These are phyloP conservation scores for Colletotrichum karsti DNA, from an alignment of 2,329 filamentous ascomycete species.

Conservation along the genomic window DNA sequence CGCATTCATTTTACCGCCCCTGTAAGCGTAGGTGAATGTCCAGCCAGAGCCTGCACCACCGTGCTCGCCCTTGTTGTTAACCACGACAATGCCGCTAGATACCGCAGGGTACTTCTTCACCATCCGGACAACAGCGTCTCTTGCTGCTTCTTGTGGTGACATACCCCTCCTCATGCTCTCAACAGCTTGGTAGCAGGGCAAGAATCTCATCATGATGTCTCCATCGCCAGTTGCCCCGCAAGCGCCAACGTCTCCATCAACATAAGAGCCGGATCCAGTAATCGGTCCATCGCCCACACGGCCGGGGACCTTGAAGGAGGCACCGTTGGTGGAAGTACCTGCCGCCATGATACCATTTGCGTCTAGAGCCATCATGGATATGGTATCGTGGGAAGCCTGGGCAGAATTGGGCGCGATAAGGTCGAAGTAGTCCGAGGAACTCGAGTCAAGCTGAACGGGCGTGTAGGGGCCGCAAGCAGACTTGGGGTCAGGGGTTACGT, in stretches of 20 bases:
- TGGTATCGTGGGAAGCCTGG: constrained; percentile 58
- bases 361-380: constrained; percentile 59
- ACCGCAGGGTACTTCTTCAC: constrained; percentile 54
- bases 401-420: constrained; percentile 28
- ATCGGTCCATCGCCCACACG: constrained; percentile 66
- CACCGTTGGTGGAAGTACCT: constrained; percentile 65
- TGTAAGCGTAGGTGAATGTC: constrained; percentile 62
- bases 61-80: constrained; percentile 56
- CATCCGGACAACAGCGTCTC: constrained; percentile 60
- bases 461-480: constrained; percentile 57
- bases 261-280: constrained; percentile 62
- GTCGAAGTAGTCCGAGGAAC: constrained; percentile 26
- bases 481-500: constrained; percentile 52
- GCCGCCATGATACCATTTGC: constrained; percentile 57
- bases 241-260: constrained; percentile 60
- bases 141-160: constrained; percentile 55
- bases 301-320: constrained; percentile 61
- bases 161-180: constrained; percentile 61
- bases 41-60: constrained; percentile 61
- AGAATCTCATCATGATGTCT: constrained; percentile 65
- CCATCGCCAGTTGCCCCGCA: constrained; percentile 66
- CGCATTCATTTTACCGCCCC: constrained; percentile 55
- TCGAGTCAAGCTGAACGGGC: constrained; percentile 38
- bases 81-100: constrained; percentile 59
- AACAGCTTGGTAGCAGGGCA: constrained; percentile 66